phyloP scores from a whole-genome alignment of 108 stramenopile genomes.

The Seminavis robusta region DNA sequence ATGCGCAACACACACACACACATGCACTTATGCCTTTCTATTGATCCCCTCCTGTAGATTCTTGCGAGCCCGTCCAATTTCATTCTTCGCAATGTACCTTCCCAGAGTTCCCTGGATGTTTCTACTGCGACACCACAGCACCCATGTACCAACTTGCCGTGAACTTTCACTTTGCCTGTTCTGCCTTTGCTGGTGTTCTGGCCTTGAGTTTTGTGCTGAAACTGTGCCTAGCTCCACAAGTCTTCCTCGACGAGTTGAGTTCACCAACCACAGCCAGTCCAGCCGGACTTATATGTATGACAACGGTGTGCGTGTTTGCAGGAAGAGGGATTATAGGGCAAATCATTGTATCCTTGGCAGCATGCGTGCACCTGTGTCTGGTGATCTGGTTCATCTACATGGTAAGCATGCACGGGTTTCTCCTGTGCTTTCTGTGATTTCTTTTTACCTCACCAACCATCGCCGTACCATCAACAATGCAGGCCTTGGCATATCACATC shows the following conservation, averaged over 20 bases:
- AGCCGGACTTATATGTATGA: constrained; percentile 74
- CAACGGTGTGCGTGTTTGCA: constrained; percentile 63
- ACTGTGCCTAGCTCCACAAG: constrained; percentile 41
- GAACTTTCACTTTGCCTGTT: constrained; percentile 58
- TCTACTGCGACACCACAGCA: constrained; percentile 58
- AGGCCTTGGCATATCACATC: constrained; percentile 66
- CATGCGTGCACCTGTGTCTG: constrained; percentile 53
- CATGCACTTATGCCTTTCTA: too few species aligned
- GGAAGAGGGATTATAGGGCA: constrained; percentile 61
- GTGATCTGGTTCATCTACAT: constrained; percentile 80
- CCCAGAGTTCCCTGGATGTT: constrained; percentile 84
- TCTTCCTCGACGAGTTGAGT: constrained; percentile 72
- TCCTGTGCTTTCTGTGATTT: too few species aligned
- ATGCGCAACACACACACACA: too few species aligned
- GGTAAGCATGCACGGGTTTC: constrained; percentile 8
- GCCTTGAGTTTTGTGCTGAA: constrained; percentile 49
- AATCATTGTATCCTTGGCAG: constrained; percentile 54
- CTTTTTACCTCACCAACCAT: constrained; percentile 44
- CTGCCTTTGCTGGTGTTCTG: constrained; percentile 40
- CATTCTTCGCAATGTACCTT: constrained; percentile 65
- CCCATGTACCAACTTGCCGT: constrained; percentile 40
- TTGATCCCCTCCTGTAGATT: too few species aligned
- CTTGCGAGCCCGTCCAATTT: constrained; percentile 76
- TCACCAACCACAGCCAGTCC: constrained; percentile 76
- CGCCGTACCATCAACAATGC: too few species aligned